Conservation (phyloP, 768 basidiomycete genomes). For the Trametes sanguinea region DNA sequence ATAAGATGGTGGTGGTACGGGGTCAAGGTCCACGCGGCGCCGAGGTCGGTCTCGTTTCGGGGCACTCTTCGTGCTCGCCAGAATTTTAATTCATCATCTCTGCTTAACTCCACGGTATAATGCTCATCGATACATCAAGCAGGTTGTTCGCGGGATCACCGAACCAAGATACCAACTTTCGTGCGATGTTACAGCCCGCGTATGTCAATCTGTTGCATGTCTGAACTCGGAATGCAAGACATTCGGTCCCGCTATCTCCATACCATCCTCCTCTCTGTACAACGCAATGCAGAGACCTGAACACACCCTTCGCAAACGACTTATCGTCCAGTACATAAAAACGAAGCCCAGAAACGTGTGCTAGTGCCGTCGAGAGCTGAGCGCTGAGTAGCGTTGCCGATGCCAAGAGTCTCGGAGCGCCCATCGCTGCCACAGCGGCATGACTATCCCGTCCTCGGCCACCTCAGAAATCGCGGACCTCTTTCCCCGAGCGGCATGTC, state of each 20-base stretch:
- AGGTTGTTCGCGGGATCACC: neutral
- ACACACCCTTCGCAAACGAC: neutral
- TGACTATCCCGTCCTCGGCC: no score
- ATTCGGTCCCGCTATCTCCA: neutral
- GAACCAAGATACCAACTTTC: neutral
- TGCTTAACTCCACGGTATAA: neutral
- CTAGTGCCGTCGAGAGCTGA: no score
- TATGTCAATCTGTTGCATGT: slow-evolving; percentile 1
- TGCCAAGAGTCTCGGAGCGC: no score
- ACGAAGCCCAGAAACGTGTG: neutral
- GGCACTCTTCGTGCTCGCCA: slow-evolving; percentile 6
- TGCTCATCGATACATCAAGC: slow-evolving; percentile 6
- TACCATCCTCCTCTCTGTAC: neutral
- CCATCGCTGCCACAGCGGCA: no score
- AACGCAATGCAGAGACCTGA: neutral
- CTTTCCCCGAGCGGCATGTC: neutral
- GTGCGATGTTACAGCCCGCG: neutral
- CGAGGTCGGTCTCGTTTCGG: slow-evolving; percentile 10
- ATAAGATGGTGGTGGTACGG: slow-evolving; percentile 18
- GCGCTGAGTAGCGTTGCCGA: no score
- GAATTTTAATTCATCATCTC: slow-evolving; percentile 7
- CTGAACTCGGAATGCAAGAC: neutral
- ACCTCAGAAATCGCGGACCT: neutral
- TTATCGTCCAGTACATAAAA: neutral
- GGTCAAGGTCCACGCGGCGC: slow-evolving; percentile 8